Evolutionary conservation across 306 rosid genomes (phyloP).

Genomic region (barrel medic (Medicago truncatula)): MtrunA17r5.0-ANR NC_053044.1:29426501-29427000

Average conservation of each 20-base stretch:
- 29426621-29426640: fast-evolving
- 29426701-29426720: background rate
- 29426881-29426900: background rate
- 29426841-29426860: background rate
- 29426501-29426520: background rate
- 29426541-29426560: background rate
- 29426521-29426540: background rate
- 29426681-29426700: background rate
- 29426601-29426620: conserved; percentile 7
- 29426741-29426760: conserved; percentile 32
- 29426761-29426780: fast-evolving
- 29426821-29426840: background rate
- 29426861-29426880: background rate
- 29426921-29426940: conserved; percentile 20
- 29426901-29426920: fast-evolving
- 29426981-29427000: background rate
- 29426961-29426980: background rate
- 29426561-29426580: conserved; percentile 30
- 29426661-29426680: fast-evolving
- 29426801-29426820: background rate
- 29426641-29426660: conserved; percentile 21
- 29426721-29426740: conserved; percentile 7
- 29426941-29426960: background rate
- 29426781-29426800: background rate
- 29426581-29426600: conserved; percentile 11